These are phyloP conservation scores for Paspalum notatum DNA, from an alignment of 176 grass and related monocot species.

Conservation along the genomic window DNA sequence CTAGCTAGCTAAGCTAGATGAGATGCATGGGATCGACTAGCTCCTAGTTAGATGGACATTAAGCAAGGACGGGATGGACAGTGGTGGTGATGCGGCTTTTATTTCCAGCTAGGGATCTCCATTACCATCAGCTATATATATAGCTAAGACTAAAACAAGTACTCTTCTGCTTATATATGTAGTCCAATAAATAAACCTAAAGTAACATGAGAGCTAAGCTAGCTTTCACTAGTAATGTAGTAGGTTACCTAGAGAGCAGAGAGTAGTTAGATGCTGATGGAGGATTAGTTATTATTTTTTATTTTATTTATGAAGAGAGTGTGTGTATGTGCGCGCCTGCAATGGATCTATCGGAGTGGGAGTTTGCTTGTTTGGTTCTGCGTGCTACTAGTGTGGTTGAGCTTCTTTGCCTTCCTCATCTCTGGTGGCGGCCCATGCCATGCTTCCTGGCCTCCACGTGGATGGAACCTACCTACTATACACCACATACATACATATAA, in stretches of 20 bases:
- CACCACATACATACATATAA: not conserved
- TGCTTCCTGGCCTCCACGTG: not conserved
- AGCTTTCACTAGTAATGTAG: not conserved
- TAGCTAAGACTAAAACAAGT: too few species aligned
- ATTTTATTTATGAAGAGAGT: not conserved
- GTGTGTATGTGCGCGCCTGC: not conserved
- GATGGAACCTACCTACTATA: slow-evolving; percentile 33
- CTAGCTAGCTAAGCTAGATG: not conserved
- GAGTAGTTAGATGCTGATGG: not conserved
- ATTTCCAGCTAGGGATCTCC: not conserved
- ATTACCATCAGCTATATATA: too few species aligned
- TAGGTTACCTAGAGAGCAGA: slow-evolving; percentile 37
- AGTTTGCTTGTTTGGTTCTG: not conserved
- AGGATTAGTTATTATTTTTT: not conserved
- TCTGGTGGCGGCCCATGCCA: too few species aligned
- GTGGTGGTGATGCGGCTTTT: not conserved
- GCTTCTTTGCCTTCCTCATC: not conserved
- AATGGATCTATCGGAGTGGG: not conserved
- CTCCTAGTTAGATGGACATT: not conserved
- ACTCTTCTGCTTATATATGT: too few species aligned
- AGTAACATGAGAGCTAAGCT: slow-evolving; percentile 1
- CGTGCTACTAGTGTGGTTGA: not conserved
- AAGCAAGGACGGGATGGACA: not conserved
- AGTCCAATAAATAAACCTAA: not conserved
- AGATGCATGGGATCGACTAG: not conserved